Evolutionary conservation across 2,329 filamentous ascomycete genomes (phyloP).

Genomic region (Xylariales sp.): DNA sequence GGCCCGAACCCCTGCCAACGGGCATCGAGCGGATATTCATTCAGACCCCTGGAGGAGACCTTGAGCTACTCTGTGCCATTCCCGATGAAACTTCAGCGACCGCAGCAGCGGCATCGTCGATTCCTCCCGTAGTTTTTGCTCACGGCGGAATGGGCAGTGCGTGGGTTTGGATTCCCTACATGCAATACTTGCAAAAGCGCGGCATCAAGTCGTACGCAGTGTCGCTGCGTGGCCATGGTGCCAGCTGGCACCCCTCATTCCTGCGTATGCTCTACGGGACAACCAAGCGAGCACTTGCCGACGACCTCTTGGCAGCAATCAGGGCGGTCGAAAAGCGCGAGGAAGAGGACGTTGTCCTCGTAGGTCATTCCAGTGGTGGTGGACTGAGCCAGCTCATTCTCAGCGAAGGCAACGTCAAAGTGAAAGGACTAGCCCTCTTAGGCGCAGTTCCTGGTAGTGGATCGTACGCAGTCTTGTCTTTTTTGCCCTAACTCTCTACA

Average conservation of each 20-base stretch:
- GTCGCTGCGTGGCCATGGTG: conserved; percentile 48
- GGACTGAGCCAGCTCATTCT: conserved; percentile 46
- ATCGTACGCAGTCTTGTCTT: conserved; percentile 30
- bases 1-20: conserved; percentile 26
- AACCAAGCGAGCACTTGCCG: conserved; percentile 32
- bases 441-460: conserved; percentile 44
- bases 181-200: conserved; percentile 39
- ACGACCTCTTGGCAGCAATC: conserved; percentile 40
- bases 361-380: conserved; percentile 49
- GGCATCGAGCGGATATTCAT: conserved; percentile 40
- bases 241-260: conserved; percentile 46
- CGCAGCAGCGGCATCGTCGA: no score
- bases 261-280: conserved; percentile 43
- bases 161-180: conserved; percentile 47
- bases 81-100: conserved; percentile 18
- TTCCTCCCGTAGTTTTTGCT: conserved; percentile 43
- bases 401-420: conserved; percentile 31
- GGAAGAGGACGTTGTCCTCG: conserved; percentile 32
- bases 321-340: conserved; percentile 29
- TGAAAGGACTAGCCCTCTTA: conserved; percentile 40
- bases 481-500: background rate
- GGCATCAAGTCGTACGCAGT: conserved; percentile 48
- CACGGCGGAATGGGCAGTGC: conserved; percentile 53
- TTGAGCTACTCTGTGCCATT: conserved; percentile 45
- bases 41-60: conserved; percentile 34